phyloP scores from a whole-genome alignment of 176 grass and related monocot species.

The Musa beccarii region DNA sequence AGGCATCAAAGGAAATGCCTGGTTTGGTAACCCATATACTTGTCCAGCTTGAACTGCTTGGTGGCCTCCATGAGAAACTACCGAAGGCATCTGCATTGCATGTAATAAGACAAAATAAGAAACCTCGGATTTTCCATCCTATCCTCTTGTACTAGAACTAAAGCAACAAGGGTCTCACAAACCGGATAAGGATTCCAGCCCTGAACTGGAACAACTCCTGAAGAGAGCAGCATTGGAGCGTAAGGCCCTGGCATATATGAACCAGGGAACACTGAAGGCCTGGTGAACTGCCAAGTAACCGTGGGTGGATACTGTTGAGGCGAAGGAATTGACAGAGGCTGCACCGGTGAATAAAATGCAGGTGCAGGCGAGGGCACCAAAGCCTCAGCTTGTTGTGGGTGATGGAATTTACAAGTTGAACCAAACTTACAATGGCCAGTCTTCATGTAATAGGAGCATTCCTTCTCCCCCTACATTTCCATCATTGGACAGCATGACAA shows the following conservation, averaged over 20 bases:
- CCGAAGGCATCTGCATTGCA: slow-evolving; percentile 39
- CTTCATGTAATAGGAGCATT: slow-evolving; percentile 82
- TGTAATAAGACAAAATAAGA: slow-evolving; percentile 8
- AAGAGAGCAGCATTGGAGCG: slow-evolving; percentile 61
- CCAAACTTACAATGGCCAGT: slow-evolving; percentile 89
- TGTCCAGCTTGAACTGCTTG: slow-evolving; percentile 46
- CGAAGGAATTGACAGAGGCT: slow-evolving; percentile 39
- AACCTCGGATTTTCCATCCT: background rate
- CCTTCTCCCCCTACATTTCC: slow-evolving; percentile 75
- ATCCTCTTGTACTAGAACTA: background rate
- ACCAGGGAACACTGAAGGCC: slow-evolving; percentile 48
- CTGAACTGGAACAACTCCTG: slow-evolving; percentile 61
- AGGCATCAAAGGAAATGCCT: slow-evolving; percentile 25
- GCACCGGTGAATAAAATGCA: slow-evolving; percentile 46
- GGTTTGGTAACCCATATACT: slow-evolving; percentile 47
- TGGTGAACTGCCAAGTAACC: slow-evolving; percentile 55
- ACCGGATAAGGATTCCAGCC: slow-evolving; percentile 91
- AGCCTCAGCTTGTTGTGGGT: slow-evolving; percentile 39
- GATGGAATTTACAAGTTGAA: slow-evolving; percentile 77
- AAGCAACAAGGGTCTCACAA: slow-evolving; percentile 5
- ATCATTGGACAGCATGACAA: background rate
- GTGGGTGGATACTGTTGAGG: slow-evolving; percentile 53
- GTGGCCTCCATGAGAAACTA: slow-evolving; percentile 40
- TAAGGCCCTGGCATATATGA: slow-evolving; percentile 45
- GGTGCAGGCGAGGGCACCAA: slow-evolving; percentile 18